Percentiles rank a stretch among this genome's conserved stretches.
Evolutionary conservation across 768 basidiomycete genomes (phyloP).

Genomic region (Amanita thiersii): DNA sequence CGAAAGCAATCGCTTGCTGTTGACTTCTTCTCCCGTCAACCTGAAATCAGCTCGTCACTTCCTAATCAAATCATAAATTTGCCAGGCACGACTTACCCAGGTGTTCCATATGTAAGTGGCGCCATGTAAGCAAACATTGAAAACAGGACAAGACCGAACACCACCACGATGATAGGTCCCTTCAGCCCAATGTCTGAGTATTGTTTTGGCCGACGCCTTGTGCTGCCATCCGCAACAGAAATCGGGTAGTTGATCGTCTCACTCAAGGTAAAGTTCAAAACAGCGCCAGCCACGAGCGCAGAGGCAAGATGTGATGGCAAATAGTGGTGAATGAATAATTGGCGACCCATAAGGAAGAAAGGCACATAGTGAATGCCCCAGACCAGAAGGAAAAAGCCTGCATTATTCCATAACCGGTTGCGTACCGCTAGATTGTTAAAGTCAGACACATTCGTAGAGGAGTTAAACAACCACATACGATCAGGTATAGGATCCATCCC

Average conservation of each 20-base stretch:
- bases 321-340: slow-evolving; percentile 96
- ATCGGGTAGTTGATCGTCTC: slow-evolving; percentile 91
- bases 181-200: slow-evolving; percentile 74
- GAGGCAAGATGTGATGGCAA: slow-evolving; percentile 94
- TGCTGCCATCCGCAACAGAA: slow-evolving; percentile 65
- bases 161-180: slow-evolving; percentile 55
- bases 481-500: slow-evolving; percentile 81
- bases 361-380: slow-evolving; percentile 97
- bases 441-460: slow-evolving; percentile 1
- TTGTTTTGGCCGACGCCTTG: slow-evolving; percentile 42
- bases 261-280: slow-evolving; percentile 83
- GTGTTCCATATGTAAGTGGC: slow-evolving; percentile 94
- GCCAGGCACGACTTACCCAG: slow-evolving; percentile 58
- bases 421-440: slow-evolving; percentile 57
- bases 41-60: slow-evolving; percentile 29
- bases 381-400: slow-evolving; percentile 90
- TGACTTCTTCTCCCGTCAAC: slow-evolving; percentile 79
- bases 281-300: slow-evolving; percentile 85
- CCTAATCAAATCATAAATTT: slow-evolving; percentile 5
- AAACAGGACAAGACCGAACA: slow-evolving; percentile 55
- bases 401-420: slow-evolving; percentile 91
- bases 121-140: slow-evolving; percentile 66
- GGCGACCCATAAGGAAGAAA: slow-evolving; percentile 97
- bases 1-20: slow-evolving; percentile 71
- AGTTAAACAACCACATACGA: slow-evolving; percentile 42